Conservation (phyloP, 352 stramenopile species). For the Discostella stelligera region DNA sequence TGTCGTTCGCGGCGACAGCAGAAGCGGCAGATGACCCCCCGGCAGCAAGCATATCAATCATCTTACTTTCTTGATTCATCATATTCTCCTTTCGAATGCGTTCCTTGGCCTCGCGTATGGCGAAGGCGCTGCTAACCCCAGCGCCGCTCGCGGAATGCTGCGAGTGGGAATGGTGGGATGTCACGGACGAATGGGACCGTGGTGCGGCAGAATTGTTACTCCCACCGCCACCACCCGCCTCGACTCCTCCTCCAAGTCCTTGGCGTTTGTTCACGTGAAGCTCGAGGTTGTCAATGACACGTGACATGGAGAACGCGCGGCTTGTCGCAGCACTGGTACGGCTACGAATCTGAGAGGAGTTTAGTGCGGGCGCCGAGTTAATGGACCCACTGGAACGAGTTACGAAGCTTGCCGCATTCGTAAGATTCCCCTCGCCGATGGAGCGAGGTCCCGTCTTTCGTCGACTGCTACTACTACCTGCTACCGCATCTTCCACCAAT, state of each 20-base stretch:
- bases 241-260: background rate
- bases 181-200: slow-evolving; percentile 3
- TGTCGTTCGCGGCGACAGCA: slow-evolving; percentile 37
- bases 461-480: slow-evolving; percentile 13
- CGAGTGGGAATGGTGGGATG: slow-evolving; percentile 10
- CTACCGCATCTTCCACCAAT: slow-evolving; percentile 50
- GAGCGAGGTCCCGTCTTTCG: slow-evolving; percentile 15
- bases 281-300: slow-evolving; percentile 61
- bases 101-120: slow-evolving; percentile 60
- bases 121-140: slow-evolving; percentile 10
- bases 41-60: slow-evolving; percentile 48
- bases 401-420: background rate
- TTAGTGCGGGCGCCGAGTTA: slow-evolving; percentile 71
- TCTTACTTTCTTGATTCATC: slow-evolving; percentile 54
- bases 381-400: slow-evolving; percentile 33
- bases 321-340: slow-evolving; percentile 23
- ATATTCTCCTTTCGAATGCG: slow-evolving; percentile 49
- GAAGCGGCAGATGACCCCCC: slow-evolving; percentile 18
- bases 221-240: background rate
- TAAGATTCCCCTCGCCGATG: background rate
- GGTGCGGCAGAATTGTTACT: background rate
- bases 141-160: background rate
- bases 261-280: slow-evolving; percentile 49
- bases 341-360: slow-evolving; percentile 54
- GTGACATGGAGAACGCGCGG: slow-evolving; percentile 24